Evolutionary conservation across 1,284 basidiomycete genomes (phyloP).

Genomic region (Ceratobasidium sp.): DNA sequence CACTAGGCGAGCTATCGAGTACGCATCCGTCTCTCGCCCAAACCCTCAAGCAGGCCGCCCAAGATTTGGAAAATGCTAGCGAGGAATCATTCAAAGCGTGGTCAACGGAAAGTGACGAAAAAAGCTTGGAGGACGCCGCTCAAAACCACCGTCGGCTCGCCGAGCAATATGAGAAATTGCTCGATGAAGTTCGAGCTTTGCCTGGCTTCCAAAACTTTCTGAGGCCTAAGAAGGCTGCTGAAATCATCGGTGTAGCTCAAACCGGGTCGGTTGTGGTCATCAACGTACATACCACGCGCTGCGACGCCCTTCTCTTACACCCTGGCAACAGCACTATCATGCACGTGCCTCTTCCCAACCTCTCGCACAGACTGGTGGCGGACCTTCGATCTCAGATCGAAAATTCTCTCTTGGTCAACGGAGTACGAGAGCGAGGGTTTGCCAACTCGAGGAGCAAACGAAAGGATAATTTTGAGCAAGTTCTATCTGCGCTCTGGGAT

Average conservation of each 20-base stretch:
- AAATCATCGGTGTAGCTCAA: background rate
- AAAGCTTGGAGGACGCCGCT: background rate
- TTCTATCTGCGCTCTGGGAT: background rate
- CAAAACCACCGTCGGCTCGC: background rate
- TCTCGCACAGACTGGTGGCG: background rate
- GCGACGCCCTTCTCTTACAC: background rate
- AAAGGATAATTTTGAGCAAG: background rate
- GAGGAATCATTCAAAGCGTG: background rate
- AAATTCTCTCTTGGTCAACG: background rate
- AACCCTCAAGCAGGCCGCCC: background rate
- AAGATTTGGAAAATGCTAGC: conserved; percentile 15
- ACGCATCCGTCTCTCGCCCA: background rate
- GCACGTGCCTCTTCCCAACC: background rate
- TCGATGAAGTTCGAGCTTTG: background rate
- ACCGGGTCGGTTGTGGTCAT: background rate
- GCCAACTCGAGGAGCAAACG: background rate
- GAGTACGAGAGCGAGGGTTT: background rate
- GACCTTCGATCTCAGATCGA: background rate
- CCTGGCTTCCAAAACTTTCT: background rate
- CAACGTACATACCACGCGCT: background rate
- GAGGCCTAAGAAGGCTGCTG: background rate
- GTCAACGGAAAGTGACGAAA: background rate
- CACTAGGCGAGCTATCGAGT: background rate
- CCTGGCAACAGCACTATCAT: background rate
- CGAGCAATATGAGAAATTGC: background rate